These are phyloP conservation scores for Tricholomella constricta DNA, from an alignment of 768 basidiomycete species.

Conservation along the genomic window DNA sequence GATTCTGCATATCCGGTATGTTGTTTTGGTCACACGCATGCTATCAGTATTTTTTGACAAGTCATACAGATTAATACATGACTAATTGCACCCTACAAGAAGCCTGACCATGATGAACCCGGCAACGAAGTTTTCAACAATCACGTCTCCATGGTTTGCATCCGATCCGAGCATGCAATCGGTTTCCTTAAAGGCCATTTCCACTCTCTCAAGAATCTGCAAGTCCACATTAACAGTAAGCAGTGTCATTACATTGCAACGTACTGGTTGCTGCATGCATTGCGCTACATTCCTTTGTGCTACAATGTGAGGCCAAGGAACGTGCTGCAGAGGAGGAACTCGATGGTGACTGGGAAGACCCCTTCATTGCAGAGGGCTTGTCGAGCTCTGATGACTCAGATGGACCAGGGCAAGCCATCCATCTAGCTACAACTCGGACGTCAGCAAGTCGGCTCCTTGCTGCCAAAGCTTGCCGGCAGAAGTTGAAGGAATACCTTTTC, in stretches of 20 bases:
- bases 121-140: slow-evolving; percentile 34
- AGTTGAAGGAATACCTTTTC: no score
- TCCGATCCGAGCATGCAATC: slow-evolving; percentile 41
- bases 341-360: background rate
- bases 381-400: no score
- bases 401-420: no score
- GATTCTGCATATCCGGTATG: slow-evolving; percentile 43
- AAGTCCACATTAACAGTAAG: slow-evolving; percentile 24
- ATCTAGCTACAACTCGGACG: no score
- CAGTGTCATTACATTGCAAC: slow-evolving; percentile 28
- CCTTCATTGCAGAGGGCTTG: background rate
- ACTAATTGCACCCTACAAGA: slow-evolving; percentile 29
- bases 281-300: background rate
- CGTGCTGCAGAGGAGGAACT: background rate
- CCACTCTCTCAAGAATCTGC: slow-evolving; percentile 33
- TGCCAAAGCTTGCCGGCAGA: no score
- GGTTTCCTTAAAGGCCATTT: slow-evolving; percentile 43
- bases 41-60: background rate
- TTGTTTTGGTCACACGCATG: no score
- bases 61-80: slow-evolving; percentile 20
- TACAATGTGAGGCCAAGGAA: background rate
- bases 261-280: slow-evolving; percentile 35
- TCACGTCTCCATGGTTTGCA: slow-evolving; percentile 34
- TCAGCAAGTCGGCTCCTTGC: no score
- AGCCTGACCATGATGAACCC: slow-evolving; percentile 22